Percentiles rank a stretch among this genome's conserved stretches.
Evolutionary conservation across 2,329 filamentous ascomycete genomes (phyloP).

Genomic region (Cytospora chrysosperma): DNA sequence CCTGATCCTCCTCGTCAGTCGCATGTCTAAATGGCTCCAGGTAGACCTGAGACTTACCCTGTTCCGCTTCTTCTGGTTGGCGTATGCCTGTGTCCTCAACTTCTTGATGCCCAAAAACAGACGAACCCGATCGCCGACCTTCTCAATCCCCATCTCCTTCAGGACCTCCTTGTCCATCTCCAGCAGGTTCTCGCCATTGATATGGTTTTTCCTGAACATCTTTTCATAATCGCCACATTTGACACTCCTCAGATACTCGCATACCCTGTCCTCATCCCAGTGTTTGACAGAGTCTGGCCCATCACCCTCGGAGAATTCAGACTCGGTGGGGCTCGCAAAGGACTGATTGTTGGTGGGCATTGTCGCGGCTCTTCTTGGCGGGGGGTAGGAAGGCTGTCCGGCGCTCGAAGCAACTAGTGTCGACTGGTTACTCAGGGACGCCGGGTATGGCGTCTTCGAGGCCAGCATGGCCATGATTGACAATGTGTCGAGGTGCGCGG

Average conservation of each 20-base stretch:
- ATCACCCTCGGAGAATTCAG: slow-evolving; percentile 85
- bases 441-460: slow-evolving; percentile 68
- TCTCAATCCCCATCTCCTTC: slow-evolving; percentile 97
- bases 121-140: slow-evolving; percentile 92
- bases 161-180: slow-evolving; percentile 96
- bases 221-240: slow-evolving; percentile 93
- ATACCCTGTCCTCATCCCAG: slow-evolving; percentile 91
- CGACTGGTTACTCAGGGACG: slow-evolving; percentile 49
- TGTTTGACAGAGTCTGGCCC: slow-evolving; percentile 72
- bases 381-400: slow-evolving; percentile 49
- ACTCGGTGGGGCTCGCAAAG: slow-evolving; percentile 84
- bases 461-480: slow-evolving; percentile 72
- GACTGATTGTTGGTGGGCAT: slow-evolving; percentile 51
- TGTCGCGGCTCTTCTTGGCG: slow-evolving; percentile 51
- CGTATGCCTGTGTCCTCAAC: slow-evolving; percentile 71
- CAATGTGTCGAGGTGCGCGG: neutral
- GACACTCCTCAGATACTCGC: slow-evolving; percentile 86
- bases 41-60: slow-evolving; percentile 57
- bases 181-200: slow-evolving; percentile 93
- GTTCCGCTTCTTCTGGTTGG: slow-evolving; percentile 79
- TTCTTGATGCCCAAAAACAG: slow-evolving; percentile 86
- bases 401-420: slow-evolving; percentile 44
- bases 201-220: slow-evolving; percentile 87
- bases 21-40: neutral
- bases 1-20: slow-evolving; percentile 47